Evolutionary conservation across 176 grass and related monocot species (phyloP), one percentile per base, ranked within the genome.

Genomic region (Oryza punctata): DNA sequence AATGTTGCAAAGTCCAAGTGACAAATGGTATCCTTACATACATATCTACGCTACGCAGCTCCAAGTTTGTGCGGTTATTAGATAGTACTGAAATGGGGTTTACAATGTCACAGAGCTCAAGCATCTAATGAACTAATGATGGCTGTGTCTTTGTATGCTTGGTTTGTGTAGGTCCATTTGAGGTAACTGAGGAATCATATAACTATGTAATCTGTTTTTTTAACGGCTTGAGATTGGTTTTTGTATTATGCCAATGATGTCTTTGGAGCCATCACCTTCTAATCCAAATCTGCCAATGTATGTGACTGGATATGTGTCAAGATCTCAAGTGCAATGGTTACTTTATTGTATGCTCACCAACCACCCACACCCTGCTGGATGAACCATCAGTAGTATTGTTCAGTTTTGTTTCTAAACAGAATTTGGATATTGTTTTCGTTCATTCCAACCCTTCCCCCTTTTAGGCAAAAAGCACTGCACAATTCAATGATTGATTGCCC

Each of bases 311-410:
- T 13, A 44, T 24, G 25, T 63, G 37, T 24, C 32, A 69, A n/a
- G 32, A 12, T 41, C 19, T 43, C 18, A 12, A 65, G 24, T 28
- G 24, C 59, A 64, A 26, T 41, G 54, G 18, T 77, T 59, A 14
- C 25, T 77, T 15, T 35, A n/a, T 38, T 77, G 32, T 38, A 18
- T 1, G 33, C 32, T 38, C 32, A 28, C 50, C 79, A 81, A 59
- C 6, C 33, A 21, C 10, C 67, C 71, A 38, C n/a, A 57, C 54
- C 0, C 24, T 25, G 7, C 25, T 84, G 35, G n/a, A 73, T 66
- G 75, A 67, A 79, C 44, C 19, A 33, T 73, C 47, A 84, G 3
- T 67, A 28, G 43, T 44, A 71, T 54, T 65, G 3, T 10, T 45
- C 26, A 23, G 13, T 73, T 74, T 6, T 69, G 2, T 75, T 84